Base-by-base conservation (phyloP, 345 rosid species). In the Boechera retrofracta region DNA sequence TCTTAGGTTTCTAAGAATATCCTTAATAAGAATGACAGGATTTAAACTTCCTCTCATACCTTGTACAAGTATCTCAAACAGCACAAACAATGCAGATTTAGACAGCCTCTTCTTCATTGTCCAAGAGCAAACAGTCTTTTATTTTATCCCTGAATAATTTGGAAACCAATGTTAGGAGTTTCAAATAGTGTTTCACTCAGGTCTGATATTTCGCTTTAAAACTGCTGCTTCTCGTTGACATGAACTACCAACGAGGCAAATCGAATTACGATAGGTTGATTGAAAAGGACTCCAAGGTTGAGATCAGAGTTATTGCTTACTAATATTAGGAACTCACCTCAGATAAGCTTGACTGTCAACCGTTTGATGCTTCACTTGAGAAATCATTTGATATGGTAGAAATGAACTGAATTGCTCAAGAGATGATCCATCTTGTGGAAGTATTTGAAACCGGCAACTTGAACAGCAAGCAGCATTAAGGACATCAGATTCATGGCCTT, bases 401-500 rank as follows among this genome's bases (percentile, higher is more conserved):
- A 80, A 82, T 5, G 85, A 85, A 62, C 53, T 64, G 73, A 95
- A 86, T 3, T 83, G 75, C 73, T 95, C 92, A 73, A 83, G 72
- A 24, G 77, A 80, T 45, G 89, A 75, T 51, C 74, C 36, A 67
- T 92, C 94, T 62, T 79, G 88, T 33, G 98, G 97, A 69, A 91
- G 86, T 71, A 95, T 92, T 83, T 95, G 98, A 67, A 89, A 92
- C 74, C 70, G 87, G 83, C 96, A 92, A 79, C 97, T 95, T 6
- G 92, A 87, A 82, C 99, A 94, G 75, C 88, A 87, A 51, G 89
- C 80, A 74, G 82, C 78, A 55, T 42, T 67, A 60, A 91, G 84
- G 64, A 10, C 67, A 67, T 75, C 83, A 59, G 83, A 71, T 49
- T 41, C 79, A 58, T 59, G 53, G 62, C 5, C 13, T 65, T 62